Conservation (phyloP, 805 yeast genomes). For the Suhomyces emberorum region DNA sequence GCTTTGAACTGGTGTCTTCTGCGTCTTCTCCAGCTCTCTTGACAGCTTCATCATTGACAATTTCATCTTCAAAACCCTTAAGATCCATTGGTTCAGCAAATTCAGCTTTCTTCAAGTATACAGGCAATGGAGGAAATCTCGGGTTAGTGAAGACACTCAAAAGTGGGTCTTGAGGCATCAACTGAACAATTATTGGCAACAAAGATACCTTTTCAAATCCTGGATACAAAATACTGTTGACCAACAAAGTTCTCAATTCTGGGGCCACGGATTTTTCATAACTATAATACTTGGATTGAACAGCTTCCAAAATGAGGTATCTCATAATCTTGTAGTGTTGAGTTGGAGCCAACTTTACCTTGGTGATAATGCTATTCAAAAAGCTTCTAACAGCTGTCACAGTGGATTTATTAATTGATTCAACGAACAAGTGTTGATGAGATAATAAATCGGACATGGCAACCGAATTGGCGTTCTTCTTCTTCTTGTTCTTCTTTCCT, state of each 20-base stretch:
- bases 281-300: constrained; percentile 23
- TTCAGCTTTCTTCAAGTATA: constrained; percentile 16
- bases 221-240: constrained; percentile 64
- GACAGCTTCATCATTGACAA: not conserved
- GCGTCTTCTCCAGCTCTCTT: constrained; percentile 5
- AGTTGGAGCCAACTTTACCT: constrained; percentile 55
- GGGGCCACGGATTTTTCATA: constrained; percentile 21
- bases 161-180: constrained; percentile 49
- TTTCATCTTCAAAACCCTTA: constrained; percentile 5
- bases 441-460: constrained; percentile 69
- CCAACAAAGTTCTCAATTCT: constrained; percentile 39
- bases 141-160: constrained; percentile 69
- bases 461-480: constrained; percentile 38
- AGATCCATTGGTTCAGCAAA: not conserved
- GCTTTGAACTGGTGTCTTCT: not conserved
- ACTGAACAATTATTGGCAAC: constrained; percentile 62
- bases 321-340: constrained; percentile 56
- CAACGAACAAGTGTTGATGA: constrained; percentile 54
- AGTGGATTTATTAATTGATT: constrained; percentile 39
- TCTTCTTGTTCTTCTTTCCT: constrained; percentile 25
- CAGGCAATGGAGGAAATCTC: constrained; percentile 57
- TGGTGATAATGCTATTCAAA: constrained; percentile 46
- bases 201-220: constrained; percentile 61
- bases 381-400: constrained; percentile 39
- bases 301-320: constrained; percentile 34